Evolutionary conservation across 202 grass and related monocot genomes (phyloP).

Genomic region (Eragrostis tef): DNA sequence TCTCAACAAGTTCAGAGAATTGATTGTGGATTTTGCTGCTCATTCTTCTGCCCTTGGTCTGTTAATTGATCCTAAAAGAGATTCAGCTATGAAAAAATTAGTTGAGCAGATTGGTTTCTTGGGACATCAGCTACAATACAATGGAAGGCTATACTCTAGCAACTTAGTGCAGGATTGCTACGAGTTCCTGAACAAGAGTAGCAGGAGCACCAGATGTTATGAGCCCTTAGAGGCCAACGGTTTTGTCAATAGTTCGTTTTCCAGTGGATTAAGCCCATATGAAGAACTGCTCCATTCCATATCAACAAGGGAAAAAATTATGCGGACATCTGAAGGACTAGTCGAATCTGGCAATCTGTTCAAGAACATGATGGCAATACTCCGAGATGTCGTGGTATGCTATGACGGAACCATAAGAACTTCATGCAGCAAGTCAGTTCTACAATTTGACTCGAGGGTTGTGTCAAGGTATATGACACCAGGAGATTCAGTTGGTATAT

Average conservation of each 20-base stretch:
- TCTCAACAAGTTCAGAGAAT: constrained; percentile 46
- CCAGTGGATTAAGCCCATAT: constrained; percentile 68
- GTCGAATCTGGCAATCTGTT: constrained; percentile 72
- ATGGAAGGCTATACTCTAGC: constrained; percentile 60
- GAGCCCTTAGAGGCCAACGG: constrained; percentile 53
- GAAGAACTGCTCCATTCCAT: constrained; percentile 74
- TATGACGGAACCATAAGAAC: constrained; percentile 82
- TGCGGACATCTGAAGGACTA: constrained; percentile 65
- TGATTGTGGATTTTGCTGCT: constrained; percentile 55
- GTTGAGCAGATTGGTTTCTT: constrained; percentile 87
- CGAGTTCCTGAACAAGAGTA: constrained; percentile 47
- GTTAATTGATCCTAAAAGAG: constrained; percentile 65
- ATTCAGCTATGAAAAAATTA: constrained; percentile 62
- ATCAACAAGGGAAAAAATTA: constrained; percentile 69
- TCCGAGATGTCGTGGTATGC: constrained; percentile 81
- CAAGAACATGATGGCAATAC: constrained; percentile 88
- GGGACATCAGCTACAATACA: constrained; percentile 62
- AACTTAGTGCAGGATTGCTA: constrained; percentile 73
- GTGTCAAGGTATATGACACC: constrained; percentile 46
- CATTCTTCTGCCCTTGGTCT: constrained; percentile 54
- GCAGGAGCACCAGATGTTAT: constrained; percentile 17
- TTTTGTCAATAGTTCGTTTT: constrained; percentile 68
- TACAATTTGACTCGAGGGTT: constrained; percentile 49
- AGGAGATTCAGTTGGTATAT: constrained; percentile 80
- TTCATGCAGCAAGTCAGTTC: constrained; percentile 61